phyloP scores from a whole-genome alignment of 169 alveolate species.

The Cryptosporidium canis region DNA sequence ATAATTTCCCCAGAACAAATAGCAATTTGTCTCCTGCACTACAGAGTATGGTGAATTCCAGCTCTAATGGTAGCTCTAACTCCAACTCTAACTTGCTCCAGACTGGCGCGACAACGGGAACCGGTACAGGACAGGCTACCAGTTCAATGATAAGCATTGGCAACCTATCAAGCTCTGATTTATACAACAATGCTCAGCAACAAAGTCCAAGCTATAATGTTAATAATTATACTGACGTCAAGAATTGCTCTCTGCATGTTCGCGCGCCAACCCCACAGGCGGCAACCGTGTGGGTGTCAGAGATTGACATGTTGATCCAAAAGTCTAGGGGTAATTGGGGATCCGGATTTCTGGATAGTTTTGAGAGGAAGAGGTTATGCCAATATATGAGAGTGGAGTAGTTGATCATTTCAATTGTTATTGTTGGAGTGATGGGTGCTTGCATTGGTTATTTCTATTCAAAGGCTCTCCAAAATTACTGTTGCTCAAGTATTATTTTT shows the following conservation, averaged over 20 bases:
- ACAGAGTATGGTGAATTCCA: neutral
- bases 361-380: slow-evolving; percentile 43
- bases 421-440: too few relatives aligned
- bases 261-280: slow-evolving; percentile 51
- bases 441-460: too few relatives aligned
- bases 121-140: neutral
- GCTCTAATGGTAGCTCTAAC: neutral
- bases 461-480: too few relatives aligned
- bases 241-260: slow-evolving; percentile 28
- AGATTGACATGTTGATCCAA: slow-evolving; percentile 30
- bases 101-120: neutral
- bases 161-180: neutral
- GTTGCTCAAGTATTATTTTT: too few relatives aligned
- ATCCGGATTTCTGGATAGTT: neutral
- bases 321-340: slow-evolving; percentile 54
- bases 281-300: slow-evolving; percentile 61
- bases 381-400: slow-evolving; percentile 26
- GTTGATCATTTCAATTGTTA: too few relatives aligned
- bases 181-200: neutral
- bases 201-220: neutral
- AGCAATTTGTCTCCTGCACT: slow-evolving; percentile 30
- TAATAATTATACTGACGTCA: slow-evolving; percentile 22
- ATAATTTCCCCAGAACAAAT: neutral
- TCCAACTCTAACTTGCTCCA: neutral
- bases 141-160: neutral